These are phyloP conservation scores for Lasiodiplodia citricola DNA, from an alignment of 2,329 filamentous ascomycete species.

Conservation along the genomic window DNA sequence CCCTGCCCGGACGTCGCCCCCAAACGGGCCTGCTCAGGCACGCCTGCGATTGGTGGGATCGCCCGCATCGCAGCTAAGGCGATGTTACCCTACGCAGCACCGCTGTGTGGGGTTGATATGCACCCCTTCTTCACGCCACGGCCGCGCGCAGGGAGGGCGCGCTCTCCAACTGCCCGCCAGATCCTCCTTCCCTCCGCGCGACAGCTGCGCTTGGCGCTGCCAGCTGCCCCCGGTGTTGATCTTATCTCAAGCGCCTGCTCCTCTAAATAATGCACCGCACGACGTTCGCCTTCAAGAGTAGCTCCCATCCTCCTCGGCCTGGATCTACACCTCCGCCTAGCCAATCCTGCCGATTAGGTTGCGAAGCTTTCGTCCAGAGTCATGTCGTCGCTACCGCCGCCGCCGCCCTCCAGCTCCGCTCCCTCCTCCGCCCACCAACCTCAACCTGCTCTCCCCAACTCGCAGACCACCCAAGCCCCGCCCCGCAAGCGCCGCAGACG, in stretches of 20 bases:
- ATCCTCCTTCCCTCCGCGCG: constrained; percentile 22
- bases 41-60: constrained; percentile 20
- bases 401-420: background rate
- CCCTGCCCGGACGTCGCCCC: constrained; percentile 8
- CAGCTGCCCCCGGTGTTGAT: constrained; percentile 16
- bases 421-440: background rate
- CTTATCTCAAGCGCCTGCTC: constrained; percentile 10
- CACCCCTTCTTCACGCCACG: constrained; percentile 26
- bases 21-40: constrained; percentile 21
- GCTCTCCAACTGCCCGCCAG: constrained; percentile 17
- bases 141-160: constrained; percentile 18
- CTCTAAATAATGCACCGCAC: constrained; percentile 21
- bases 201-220: background rate
- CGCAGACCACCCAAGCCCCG: constrained; percentile 19
- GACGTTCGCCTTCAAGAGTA: constrained; percentile 13
- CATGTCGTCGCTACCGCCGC: constrained; percentile 18
- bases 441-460: background rate
- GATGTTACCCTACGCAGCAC: constrained; percentile 25
- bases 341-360: constrained; percentile 21
- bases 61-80: constrained; percentile 14
- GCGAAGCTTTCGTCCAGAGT: constrained; percentile 19
- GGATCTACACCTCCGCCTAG: constrained; percentile 2
- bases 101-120: constrained; percentile 23
- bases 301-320: constrained; percentile 9
- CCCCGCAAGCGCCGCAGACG: constrained; percentile 77